phyloP scores from a whole-genome alignment of 2,329 filamentous ascomycete species.

The Xylaria sp. region DNA sequence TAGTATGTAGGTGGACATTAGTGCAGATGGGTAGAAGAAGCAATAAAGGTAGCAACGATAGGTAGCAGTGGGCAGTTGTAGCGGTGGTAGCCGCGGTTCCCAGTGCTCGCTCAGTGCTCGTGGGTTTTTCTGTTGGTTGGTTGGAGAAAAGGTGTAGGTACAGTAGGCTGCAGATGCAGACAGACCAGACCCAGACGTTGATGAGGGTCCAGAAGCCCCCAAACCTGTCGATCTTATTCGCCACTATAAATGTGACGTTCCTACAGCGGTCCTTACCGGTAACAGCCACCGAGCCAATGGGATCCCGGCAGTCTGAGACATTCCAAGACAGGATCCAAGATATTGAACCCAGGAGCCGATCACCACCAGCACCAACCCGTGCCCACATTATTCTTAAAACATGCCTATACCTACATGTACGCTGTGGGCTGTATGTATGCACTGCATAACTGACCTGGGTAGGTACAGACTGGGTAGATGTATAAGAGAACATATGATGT shows the following conservation, averaged over 20 bases:
- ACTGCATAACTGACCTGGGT: too few species aligned
- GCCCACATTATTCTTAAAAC: too few species aligned
- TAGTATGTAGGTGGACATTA: too few species aligned
- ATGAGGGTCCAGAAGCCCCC: conserved; percentile 19
- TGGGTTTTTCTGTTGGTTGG: conserved; percentile 27
- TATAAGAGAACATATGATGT: too few species aligned
- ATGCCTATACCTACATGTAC: too few species aligned
- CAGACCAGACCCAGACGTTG: not conserved
- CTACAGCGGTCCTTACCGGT: conserved; percentile 26
- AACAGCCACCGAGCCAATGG: conserved; percentile 22
- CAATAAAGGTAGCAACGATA: not conserved
- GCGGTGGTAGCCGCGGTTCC: too few species aligned
- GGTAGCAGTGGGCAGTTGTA: conserved; percentile 1
- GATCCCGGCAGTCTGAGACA: not conserved
- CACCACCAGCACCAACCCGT: not conserved
- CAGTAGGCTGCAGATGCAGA: conserved; percentile 10
- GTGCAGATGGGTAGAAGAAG: not conserved
- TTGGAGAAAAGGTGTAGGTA: too few species aligned
- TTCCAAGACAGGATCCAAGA: conserved; percentile 15
- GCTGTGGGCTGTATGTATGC: too few species aligned
- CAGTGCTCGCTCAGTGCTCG: not conserved
- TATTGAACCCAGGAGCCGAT: conserved; percentile 28
- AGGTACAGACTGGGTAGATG: too few species aligned
- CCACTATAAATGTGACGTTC: conserved; percentile 30
- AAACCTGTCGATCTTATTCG: conserved; percentile 27